Evolutionary conservation across 305 asterid species (phyloP).

Genomic region (Solanum aculeatissimum): DNA sequence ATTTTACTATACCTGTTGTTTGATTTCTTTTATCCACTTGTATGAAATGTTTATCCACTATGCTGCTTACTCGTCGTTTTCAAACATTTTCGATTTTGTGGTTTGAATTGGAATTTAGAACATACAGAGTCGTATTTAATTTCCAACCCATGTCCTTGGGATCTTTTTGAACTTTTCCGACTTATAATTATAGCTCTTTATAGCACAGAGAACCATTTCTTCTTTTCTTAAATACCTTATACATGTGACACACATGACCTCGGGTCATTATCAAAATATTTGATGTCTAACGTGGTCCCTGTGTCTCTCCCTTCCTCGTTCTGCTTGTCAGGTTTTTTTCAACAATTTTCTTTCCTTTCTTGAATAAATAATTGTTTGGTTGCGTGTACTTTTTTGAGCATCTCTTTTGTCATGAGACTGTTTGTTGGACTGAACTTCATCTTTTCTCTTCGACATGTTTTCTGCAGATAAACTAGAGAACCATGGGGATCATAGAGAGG

Average conservation of each 20-base stretch:
- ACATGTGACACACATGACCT: background rate
- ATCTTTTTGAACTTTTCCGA: background rate
- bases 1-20: background rate
- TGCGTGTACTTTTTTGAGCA: background rate
- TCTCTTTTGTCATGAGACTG: background rate
- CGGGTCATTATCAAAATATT: background rate
- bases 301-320: background rate
- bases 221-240: background rate
- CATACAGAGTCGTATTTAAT: background rate
- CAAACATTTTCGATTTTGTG: background rate
- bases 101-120: background rate
- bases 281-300: background rate
- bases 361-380: background rate
- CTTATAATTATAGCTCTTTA: background rate
- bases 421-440: background rate
- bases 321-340: background rate
- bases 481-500: constrained; percentile 92
- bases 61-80: background rate
- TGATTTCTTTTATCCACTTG: background rate
- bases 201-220: background rate
- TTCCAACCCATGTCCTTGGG: background rate
- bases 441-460: background rate
- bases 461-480: constrained; percentile 30
- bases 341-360: background rate
- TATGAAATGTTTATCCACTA: background rate